Conservation (phyloP, 495 filamentous ascomycete species). For the Xylaria curta region DNA sequence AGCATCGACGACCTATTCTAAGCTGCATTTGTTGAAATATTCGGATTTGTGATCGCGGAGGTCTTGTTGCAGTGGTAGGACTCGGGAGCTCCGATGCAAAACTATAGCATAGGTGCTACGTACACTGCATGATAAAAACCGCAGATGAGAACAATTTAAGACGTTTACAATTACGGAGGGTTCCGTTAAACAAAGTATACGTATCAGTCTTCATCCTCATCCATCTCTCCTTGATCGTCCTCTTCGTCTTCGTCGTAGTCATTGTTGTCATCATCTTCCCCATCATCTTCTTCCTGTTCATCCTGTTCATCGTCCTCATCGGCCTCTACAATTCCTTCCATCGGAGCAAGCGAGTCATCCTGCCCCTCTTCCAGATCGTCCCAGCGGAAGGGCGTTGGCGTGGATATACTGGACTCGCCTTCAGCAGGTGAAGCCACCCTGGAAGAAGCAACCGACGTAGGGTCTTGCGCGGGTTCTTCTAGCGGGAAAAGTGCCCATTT, state of each 20-base stretch:
- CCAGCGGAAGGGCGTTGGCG: constrained; percentile 42
- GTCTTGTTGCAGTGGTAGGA: background rate
- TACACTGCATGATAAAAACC: background rate
- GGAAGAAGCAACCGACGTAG: constrained; percentile 16
- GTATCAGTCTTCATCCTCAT: constrained; percentile 28
- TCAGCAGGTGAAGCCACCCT: background rate
- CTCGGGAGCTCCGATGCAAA: background rate
- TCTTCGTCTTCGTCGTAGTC: constrained; percentile 30
- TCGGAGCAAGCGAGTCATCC: background rate
- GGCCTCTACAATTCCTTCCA: constrained; percentile 22
- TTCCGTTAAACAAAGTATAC: background rate
- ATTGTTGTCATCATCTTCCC: constrained; percentile 19
- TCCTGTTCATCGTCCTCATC: constrained; percentile 26
- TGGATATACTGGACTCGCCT: constrained; percentile 29
- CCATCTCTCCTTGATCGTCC: constrained; percentile 29
- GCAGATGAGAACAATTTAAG: background rate
- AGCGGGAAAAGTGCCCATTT: constrained; percentile 25
- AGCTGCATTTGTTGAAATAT: constrained; percentile 23
- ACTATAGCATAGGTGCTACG: background rate
- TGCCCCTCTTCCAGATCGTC: constrained; percentile 35
- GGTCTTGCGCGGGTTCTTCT: constrained; percentile 27
- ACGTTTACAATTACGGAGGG: too few relatives aligned
- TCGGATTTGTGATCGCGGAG: background rate
- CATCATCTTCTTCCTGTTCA: constrained; percentile 25
- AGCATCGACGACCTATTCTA: constrained; percentile 85